These are phyloP conservation scores for Salvia hispanica DNA, from an alignment of 257 asterid genomes.

Conservation along the genomic window DNA sequence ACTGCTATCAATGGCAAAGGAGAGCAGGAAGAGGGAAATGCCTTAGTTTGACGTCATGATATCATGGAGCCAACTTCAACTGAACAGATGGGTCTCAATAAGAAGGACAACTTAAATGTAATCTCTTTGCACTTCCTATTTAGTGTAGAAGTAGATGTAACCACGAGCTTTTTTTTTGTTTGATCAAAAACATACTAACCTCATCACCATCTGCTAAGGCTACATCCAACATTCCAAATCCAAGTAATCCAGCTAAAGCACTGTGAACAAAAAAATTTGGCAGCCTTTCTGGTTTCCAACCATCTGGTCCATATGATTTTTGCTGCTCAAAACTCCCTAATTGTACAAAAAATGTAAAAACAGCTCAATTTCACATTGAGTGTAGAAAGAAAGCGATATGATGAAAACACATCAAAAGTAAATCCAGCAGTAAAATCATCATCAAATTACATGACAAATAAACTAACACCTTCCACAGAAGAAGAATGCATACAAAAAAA, in stretches of 20 bases:
- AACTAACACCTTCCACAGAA: not conserved
- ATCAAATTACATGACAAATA: not conserved
- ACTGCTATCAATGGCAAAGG: conserved; percentile 4
- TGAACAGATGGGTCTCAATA: conserved; percentile 17
- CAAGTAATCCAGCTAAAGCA: conserved; percentile 71
- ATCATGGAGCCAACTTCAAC: not conserved
- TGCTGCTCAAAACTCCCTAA: conserved; percentile 50
- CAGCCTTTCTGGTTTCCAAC: conserved; percentile 15
- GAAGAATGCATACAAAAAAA: not conserved
- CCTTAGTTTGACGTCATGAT: not conserved
- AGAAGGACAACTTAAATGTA: not conserved
- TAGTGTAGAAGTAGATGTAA: not conserved
- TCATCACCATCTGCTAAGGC: conserved; percentile 70
- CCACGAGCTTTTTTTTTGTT: not conserved
- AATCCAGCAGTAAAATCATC: conserved; percentile 4
- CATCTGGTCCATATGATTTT: conserved; percentile 26
- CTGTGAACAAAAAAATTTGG: conserved; percentile 39
- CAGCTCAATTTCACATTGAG: conserved; percentile 1
- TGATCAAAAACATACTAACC: conserved; percentile 42
- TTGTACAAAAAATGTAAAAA: conserved; percentile 14
- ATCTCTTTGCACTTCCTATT: not conserved
- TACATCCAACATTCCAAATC: conserved; percentile 58
- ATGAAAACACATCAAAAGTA: not conserved
- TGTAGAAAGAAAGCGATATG: conserved; percentile 20
- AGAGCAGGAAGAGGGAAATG: conserved; percentile 13